Conservation (phyloP, 1,284 basidiomycete species). For the Anthracocystis panici-leucophaei region DNA sequence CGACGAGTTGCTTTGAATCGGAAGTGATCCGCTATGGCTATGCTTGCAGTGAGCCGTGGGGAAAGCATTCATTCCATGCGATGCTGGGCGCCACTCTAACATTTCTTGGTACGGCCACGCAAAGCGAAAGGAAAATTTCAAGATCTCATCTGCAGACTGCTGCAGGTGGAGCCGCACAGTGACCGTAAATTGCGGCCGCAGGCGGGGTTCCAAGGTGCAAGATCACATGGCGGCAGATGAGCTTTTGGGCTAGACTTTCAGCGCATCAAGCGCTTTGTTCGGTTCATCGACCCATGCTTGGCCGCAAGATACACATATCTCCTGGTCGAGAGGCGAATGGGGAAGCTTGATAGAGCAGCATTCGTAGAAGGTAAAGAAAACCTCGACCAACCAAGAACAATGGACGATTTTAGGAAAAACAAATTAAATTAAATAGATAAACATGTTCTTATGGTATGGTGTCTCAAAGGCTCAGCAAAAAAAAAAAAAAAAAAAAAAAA, state of each 20-base stretch:
- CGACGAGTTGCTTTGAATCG: conserved; percentile 3
- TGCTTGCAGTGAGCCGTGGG: background rate
- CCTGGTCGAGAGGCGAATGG: too few relatives aligned
- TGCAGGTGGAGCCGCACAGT: conserved; percentile 18
- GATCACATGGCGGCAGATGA: conserved; percentile 20
- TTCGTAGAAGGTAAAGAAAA: too few relatives aligned
- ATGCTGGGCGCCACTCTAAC: background rate
- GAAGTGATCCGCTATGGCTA: conserved; percentile 1
- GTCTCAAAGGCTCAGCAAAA: too few relatives aligned
- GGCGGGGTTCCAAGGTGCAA: conserved; percentile 29
- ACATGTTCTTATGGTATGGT: too few relatives aligned
- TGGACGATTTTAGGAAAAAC: too few relatives aligned
- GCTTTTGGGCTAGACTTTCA: background rate
- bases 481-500: too few relatives aligned
- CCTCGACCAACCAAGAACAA: too few relatives aligned
- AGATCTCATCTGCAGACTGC: conserved; percentile 8
- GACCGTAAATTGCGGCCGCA: conserved; percentile 16
- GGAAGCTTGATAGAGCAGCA: too few relatives aligned
- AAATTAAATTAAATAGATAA: too few relatives aligned
- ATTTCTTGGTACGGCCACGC: background rate
- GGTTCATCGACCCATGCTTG: too few relatives aligned
- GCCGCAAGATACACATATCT: too few relatives aligned
- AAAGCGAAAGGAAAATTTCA: background rate
- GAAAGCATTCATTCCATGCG: background rate
- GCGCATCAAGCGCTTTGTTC: background rate